Evolutionary conservation across 2,329 filamentous ascomycete species (phyloP), one percentile per base, ranked within the genome.

Genomic region (Colletotrichum sidae): DNA sequence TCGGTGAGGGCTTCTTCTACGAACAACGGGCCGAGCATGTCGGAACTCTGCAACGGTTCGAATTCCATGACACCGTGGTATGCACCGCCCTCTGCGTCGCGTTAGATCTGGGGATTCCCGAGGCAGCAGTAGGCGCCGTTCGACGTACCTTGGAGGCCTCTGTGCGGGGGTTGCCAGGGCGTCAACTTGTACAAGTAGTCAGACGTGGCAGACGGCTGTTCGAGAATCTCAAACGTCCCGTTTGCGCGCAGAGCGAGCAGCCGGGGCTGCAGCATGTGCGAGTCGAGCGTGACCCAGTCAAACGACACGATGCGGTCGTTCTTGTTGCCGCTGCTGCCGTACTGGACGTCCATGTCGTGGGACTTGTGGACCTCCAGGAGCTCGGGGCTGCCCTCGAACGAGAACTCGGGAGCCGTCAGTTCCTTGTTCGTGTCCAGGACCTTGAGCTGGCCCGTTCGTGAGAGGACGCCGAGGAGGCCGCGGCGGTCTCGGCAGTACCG

Each of bases 281-380:
- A 86, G 10, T 83, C 80, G 51, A 89, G 78, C 4, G 86, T 89
- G 9, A 90, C 78, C 88, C 88, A 91, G 72, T 91, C 88, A 73
- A 90, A 90, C 0, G 88, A 90, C 8, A 90, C 86, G 38, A 90
- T 89, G 17, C 86, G 83, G 60, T 90, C 86, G 69, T 84, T 82
- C 73, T 85, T 84, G 68, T 83, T 79, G 38, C 79, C 78, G 38
- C 79, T 76, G 55, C 86, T 84, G 34, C 81, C 78, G 69, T 85
- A 89, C 15, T 83, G 81, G 53, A 87, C 84, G 69, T 90, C 87
- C 77, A 90, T 83, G 71, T 90, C 87, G 68, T 87, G 82, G 2
- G 88, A 89, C 62, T 80, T 85, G 49, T 83, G 80, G 11, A 89
- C 85, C 65, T 89, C 82, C 1, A 90, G 77, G 12, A 90, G 78